Base-by-base conservation (phyloP, 345 rosid species). In the Rhizophora apiculata region DNA sequence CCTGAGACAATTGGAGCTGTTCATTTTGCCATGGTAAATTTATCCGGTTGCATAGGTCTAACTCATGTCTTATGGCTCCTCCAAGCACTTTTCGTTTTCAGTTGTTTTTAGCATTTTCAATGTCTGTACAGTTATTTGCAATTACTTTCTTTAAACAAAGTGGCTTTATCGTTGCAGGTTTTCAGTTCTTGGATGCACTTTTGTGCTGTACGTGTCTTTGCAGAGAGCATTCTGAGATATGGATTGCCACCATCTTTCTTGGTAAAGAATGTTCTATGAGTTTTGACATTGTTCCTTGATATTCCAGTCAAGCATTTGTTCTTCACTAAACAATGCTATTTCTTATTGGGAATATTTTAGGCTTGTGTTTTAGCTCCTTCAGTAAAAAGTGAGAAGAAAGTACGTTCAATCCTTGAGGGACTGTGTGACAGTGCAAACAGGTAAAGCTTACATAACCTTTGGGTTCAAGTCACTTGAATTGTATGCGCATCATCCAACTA, bases 171-270 rank as follows among this genome's bases (percentile, higher is more conserved):
- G 52, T 36, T 87, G 80, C 83, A 96, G 98, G 97, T 92, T 80
- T 96, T 96, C 76, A 90, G 90, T 82, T 88, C 97, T 13, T 96
- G 97, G 98, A 96, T 96, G 99, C 99, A 96, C 81, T 96, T 96
- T 70, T 96, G 97, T 86, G 98, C 97, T 73, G 90, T 96, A n/a
- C 96, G 98, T 60, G 30, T 87, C 67, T 96, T 89, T 78, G 82
- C 97, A 58, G 98, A 96, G 84, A 92, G 99, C 82, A 96, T 96
- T 55, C 82, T 96, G 83, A 88, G 99, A 90, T 90, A 96, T 73
- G 99, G 99, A 72, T 79, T 96, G 79, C 99, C 98, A 9, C 98
- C 99, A 6, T 79, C 91, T 31, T 96, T 96, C 84, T 79, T 96
- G 97, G 99, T 92, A 88, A 85, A 30, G 69, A 21, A 32, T 69